Evolutionary conservation across 176 grass and related monocot species (phyloP).

Genomic region (Carex littledalei): DNA sequence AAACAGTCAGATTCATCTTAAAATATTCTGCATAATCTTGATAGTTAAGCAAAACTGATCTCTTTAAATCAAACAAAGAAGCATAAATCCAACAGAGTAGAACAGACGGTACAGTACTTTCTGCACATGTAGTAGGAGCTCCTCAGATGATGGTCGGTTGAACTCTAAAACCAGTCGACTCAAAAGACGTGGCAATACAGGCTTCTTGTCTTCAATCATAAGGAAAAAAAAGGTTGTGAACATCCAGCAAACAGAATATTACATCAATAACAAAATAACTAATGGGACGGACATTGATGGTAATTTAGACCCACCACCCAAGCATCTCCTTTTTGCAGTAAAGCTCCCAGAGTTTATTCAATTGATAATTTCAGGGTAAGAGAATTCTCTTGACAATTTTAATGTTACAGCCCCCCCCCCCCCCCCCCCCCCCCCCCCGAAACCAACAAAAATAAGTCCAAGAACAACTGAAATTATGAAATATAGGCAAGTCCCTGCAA

Average conservation of each 20-base stretch:
- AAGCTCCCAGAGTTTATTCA: too few species aligned
- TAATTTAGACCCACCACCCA: background rate
- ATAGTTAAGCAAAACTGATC: background rate
- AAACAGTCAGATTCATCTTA: slow-evolving; percentile 17
- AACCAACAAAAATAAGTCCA: too few species aligned
- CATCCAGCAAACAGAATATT: slow-evolving; percentile 17
- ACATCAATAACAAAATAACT: background rate
- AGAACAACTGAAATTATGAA: too few species aligned
- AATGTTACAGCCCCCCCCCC: background rate
- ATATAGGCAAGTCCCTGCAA: too few species aligned
- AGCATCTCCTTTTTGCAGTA: too few species aligned
- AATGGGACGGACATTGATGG: background rate
- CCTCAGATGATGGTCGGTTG: slow-evolving; percentile 56
- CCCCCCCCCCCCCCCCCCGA: too few species aligned
- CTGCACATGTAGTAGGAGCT: slow-evolving; percentile 63
- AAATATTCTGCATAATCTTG: background rate
- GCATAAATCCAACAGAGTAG: slow-evolving; percentile 1
- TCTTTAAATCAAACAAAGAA: background rate
- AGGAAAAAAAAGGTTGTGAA: background rate
- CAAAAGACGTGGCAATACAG: slow-evolving; percentile 61
- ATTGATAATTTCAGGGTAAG: background rate
- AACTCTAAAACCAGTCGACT: slow-evolving; percentile 68
- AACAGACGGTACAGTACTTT: slow-evolving; percentile 44
- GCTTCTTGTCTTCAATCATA: slow-evolving; percentile 61
- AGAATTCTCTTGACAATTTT: background rate